Percentiles rank a stretch among this genome's conserved stretches.
Evolutionary conservation across 139 green algal species (phyloP).

Genomic region (Coccomyxa sp.): DNA sequence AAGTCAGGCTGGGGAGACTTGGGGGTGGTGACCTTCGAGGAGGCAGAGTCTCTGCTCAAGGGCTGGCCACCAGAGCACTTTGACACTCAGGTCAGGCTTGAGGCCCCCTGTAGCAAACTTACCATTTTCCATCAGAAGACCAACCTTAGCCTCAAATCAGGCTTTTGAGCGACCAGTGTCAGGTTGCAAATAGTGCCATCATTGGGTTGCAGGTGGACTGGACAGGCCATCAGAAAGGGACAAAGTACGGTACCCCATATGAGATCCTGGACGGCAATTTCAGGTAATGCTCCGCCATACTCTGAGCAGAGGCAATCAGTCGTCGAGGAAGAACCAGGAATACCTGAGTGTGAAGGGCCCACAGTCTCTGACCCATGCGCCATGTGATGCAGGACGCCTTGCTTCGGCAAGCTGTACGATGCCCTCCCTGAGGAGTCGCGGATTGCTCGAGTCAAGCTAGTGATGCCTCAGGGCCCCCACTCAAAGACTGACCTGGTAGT

Average conservation of each 20-base stretch:
- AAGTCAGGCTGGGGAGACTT: conserved; percentile 37
- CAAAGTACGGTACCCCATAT: conserved; percentile 29
- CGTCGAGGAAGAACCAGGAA: not conserved
- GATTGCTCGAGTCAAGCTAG: conserved; percentile 42
- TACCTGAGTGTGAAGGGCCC: no score
- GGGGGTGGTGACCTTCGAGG: conserved; percentile 30
- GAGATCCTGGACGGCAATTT: conserved; percentile 56
- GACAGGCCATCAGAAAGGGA: conserved; percentile 36
- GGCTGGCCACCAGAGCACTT: conserved; percentile 38
- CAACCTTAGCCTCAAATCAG: not conserved
- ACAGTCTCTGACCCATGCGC: no score
- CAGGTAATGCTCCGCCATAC: conserved; percentile 12
- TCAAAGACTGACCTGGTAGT: conserved; percentile 46
- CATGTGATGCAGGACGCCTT: conserved; percentile 47
- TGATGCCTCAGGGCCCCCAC: conserved; percentile 31
- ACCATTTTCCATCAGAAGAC: not conserved
- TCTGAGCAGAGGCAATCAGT: not conserved
- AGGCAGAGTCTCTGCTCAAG: conserved; percentile 26
- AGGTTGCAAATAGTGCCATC: not conserved
- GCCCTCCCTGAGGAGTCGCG: conserved; percentile 59
- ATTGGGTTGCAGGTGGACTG: conserved; percentile 40
- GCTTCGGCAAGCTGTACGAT: conserved; percentile 48
- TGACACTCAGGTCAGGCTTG: conserved; percentile 10
- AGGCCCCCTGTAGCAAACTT: not conserved
- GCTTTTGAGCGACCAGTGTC: not conserved